A percentile compares a stretch with the other conserved stretches of the same genome.
These are phyloP conservation scores for Dacryopinax primogenitus DNA, from an alignment of 768 basidiomycete species.

Conservation along the genomic window DNA sequence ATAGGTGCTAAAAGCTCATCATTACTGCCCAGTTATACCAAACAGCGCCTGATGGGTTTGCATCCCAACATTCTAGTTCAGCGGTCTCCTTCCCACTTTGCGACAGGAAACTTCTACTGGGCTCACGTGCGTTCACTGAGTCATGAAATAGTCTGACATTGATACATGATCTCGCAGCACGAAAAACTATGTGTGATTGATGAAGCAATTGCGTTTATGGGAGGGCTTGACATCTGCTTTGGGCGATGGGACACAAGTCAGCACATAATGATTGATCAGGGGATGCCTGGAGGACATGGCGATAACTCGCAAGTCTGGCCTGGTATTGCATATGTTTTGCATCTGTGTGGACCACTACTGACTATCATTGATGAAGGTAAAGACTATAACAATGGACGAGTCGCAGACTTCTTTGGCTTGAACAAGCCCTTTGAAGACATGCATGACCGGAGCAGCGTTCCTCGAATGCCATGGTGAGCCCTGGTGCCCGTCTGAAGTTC, in stretches of 20 bases:
- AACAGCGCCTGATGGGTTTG: conserved; percentile 60
- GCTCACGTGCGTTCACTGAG: conserved; percentile 57
- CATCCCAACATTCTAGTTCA: conserved; percentile 94
- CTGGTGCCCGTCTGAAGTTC: not conserved
- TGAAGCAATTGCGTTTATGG: conserved; percentile 95
- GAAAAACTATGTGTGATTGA: conserved; percentile 98
- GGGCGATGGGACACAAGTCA: conserved; percentile 97
- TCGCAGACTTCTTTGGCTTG: conserved; percentile 72
- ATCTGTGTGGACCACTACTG: not conserved
- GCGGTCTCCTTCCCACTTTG: conserved; percentile 92
- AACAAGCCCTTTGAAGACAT: conserved; percentile 88
- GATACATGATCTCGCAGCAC: conserved; percentile 40
- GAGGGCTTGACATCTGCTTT: conserved; percentile 88
- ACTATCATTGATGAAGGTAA: conserved; percentile 44
- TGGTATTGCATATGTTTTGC: conserved; percentile 37
- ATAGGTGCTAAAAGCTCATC: not conserved
- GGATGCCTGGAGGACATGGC: conserved; percentile 37
- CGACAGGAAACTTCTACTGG: conserved; percentile 97
- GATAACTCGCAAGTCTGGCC: conserved; percentile 68
- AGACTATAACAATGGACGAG: conserved; percentile 85
- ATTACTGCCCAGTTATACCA: conserved; percentile 52
- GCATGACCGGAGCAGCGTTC: conserved; percentile 80
- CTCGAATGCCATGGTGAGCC: conserved; percentile 89
- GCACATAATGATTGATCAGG: conserved; percentile 79
- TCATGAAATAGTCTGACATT: conserved; percentile 4